phyloP scores from a whole-genome alignment of 805 yeast genomes.

The Candida arabinofermentans region DNA sequence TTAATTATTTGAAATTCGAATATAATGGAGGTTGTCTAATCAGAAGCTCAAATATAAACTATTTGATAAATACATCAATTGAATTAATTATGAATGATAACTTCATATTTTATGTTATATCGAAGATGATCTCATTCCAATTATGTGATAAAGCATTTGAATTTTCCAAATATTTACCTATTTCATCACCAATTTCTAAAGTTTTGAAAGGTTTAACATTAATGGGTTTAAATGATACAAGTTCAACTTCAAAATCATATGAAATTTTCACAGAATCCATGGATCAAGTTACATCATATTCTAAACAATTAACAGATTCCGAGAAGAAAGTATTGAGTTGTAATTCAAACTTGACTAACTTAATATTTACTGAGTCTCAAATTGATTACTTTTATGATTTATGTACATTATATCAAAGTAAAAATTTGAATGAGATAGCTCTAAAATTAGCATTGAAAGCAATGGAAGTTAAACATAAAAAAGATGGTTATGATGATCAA shows the following conservation, averaged over 20 bases:
- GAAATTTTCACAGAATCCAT: constrained; percentile 28
- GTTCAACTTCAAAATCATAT: constrained; percentile 23
- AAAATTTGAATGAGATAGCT: constrained; percentile 30
- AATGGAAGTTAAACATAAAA: constrained; percentile 16
- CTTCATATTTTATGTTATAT: constrained; percentile 20
- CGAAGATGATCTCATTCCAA: constrained; percentile 17
- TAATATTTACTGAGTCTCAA: constrained; percentile 29
- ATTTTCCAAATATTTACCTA: constrained; percentile 20
- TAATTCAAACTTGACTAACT: constrained; percentile 14
- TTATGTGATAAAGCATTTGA: constrained; percentile 8
- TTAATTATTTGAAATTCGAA: constrained; percentile 10
- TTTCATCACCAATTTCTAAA: constrained; percentile 17
- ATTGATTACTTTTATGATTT: constrained; percentile 36
- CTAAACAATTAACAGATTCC: constrained; percentile 10
- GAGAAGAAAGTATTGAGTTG: constrained; percentile 19
- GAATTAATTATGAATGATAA: constrained; percentile 14
- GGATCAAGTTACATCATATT: constrained; percentile 25
- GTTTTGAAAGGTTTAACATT: constrained; percentile 26
- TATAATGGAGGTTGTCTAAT: constrained; percentile 24
- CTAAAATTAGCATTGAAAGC: constrained; percentile 31
- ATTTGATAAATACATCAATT: constrained; percentile 15
- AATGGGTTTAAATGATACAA: constrained; percentile 23
- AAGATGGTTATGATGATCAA: constrained; percentile 20
- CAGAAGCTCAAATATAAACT: constrained; percentile 21
- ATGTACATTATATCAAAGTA: constrained; percentile 33